These are phyloP conservation scores for Russula vinacea DNA, from an alignment of 768 basidiomycete genomes.

Conservation along the genomic window DNA sequence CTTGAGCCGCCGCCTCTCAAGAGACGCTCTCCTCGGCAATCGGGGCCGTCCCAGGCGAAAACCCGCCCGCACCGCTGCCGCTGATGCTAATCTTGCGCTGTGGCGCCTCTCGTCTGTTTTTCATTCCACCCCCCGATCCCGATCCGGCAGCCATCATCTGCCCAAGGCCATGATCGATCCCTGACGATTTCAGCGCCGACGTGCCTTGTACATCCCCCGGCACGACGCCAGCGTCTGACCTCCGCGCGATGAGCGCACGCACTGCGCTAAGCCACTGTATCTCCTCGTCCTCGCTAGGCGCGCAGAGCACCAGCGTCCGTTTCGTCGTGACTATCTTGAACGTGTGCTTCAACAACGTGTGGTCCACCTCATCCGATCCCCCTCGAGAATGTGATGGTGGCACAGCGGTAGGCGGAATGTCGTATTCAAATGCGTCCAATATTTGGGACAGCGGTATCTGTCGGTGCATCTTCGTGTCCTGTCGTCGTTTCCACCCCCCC, in stretches of 20 bases:
- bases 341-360: conserved; percentile 47
- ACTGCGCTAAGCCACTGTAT: conserved; percentile 97
- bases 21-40: conserved; percentile 31
- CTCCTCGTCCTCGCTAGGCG: conserved; percentile 96
- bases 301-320: conserved; percentile 82
- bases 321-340: conserved; percentile 98
- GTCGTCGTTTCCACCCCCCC: conserved; percentile 14
- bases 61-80: conserved; percentile 34
- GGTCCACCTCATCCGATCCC: conserved; percentile 45
- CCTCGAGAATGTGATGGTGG: conserved; percentile 38
- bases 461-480: conserved; percentile 90
- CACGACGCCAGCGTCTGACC: conserved; percentile 41
- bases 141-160: conserved; percentile 28
- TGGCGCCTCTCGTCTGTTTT: conserved; percentile 34
- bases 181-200: conserved; percentile 21
- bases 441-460: conserved; percentile 82
- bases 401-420: conserved; percentile 51
- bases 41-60: conserved; percentile 29
- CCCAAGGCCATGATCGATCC: conserved; percentile 26
- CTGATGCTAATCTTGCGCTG: conserved; percentile 37
- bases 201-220: conserved; percentile 34
- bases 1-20: conserved; percentile 2
- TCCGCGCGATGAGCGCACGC: conserved; percentile 80
- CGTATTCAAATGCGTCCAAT: conserved; percentile 88
- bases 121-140: conserved; percentile 32